Evolutionary conservation across 1,139 yeast genomes (phyloP).

Genomic region (Diutina ranongensis): DNA sequence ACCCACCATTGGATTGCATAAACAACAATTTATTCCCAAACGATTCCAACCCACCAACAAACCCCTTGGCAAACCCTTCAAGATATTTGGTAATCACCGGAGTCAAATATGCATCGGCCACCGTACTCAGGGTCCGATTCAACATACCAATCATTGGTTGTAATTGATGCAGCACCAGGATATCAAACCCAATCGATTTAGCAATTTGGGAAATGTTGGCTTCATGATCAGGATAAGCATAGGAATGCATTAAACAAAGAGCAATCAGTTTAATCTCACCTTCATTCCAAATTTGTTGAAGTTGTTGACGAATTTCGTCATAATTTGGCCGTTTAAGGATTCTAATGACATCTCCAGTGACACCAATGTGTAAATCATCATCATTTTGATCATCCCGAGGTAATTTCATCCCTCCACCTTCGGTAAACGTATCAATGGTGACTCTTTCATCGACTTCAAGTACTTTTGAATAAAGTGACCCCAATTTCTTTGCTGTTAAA

Average conservation of each 20-base stretch:
- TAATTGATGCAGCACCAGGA: conserved; percentile 54
- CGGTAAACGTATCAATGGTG: conserved; percentile 55
- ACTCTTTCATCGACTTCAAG: conserved; percentile 65
- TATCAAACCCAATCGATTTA: conserved; percentile 24
- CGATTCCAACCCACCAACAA: conserved; percentile 32
- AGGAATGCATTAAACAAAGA: conserved; percentile 28
- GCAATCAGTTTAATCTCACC: conserved; percentile 26
- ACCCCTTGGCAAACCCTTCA: conserved; percentile 42
- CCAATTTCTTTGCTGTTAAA: conserved; percentile 25
- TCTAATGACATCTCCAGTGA: conserved; percentile 27
- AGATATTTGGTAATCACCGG: conserved; percentile 60
- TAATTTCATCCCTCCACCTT: conserved; percentile 19
- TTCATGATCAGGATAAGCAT: conserved; percentile 31
- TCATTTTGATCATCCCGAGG: conserved; percentile 6
- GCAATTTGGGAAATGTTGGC: conserved; percentile 24
- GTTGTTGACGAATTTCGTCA: conserved; percentile 14
- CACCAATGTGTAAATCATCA: conserved; percentile 18
- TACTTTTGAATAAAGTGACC: conserved; percentile 44
- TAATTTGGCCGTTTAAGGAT: conserved; percentile 24
- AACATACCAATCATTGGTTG: conserved; percentile 68
- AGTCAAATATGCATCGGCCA: conserved; percentile 69
- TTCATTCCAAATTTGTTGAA: conserved; percentile 15
- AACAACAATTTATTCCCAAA: conserved; percentile 30
- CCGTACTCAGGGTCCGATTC: conserved; percentile 60
- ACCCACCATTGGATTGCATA: conserved; percentile 52